Percentiles rank a stretch among this genome's conserved stretches.
Conservation (phyloP, 108 stramenopile genomes). For the Fragilariopsis cylindrus region DNA sequence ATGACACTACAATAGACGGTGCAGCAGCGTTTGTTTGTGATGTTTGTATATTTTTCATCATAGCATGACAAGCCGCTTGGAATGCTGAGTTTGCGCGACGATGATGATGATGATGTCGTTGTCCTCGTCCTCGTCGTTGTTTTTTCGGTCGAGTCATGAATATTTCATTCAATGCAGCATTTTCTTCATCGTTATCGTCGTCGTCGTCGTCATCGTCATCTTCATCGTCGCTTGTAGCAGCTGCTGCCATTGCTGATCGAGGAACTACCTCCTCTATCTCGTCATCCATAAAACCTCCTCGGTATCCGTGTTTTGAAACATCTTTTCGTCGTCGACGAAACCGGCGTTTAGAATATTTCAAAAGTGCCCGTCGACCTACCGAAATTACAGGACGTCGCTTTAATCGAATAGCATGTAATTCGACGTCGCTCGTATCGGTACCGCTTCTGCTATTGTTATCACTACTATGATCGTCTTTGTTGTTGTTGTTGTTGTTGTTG, state of each 20-base stretch:
- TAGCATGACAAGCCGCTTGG: constrained; percentile 75
- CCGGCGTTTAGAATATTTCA: constrained; percentile 57
- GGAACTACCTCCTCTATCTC: neutral
- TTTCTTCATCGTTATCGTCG: constrained; percentile 27
- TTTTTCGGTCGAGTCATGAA: constrained; percentile 31
- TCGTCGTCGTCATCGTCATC: constrained; percentile 23
- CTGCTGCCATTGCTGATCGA: neutral
- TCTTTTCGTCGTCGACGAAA: constrained; percentile 45
- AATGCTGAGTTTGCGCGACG: constrained; percentile 28
- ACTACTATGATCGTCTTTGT: constrained; percentile 27
- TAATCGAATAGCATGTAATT: constrained; percentile 10
- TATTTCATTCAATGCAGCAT: constrained; percentile 25
- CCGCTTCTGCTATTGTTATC: constrained; percentile 12
- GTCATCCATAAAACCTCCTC: constrained; percentile 7
- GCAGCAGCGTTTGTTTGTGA: constrained; percentile 9
- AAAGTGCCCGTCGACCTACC: constrained; percentile 60
- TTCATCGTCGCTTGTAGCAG: neutral
- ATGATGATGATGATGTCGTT: constrained; percentile 9
- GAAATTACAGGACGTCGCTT: constrained; percentile 25
- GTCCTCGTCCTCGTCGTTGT: constrained; percentile 26
- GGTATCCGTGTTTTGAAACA: constrained; percentile 46
- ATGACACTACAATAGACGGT: constrained; percentile 31
- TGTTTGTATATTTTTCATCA: constrained; percentile 56
- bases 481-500: constrained; percentile 32
- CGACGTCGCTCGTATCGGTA: constrained; percentile 3